Conservation (phyloP, 176 grass and related monocot species). For the Aegilops umbellulata region DNA sequence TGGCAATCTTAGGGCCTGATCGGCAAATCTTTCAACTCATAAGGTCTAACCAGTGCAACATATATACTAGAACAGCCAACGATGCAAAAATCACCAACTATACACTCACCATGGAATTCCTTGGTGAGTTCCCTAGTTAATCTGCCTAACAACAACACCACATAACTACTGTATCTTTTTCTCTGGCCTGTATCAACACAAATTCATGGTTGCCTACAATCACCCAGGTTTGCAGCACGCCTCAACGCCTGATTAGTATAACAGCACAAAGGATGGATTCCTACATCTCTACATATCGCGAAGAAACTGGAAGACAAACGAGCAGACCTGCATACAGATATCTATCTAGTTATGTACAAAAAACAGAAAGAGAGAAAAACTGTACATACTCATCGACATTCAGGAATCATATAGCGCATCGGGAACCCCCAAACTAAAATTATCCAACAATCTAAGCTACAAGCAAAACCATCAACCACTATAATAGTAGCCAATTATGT, state of each 20-base stretch:
- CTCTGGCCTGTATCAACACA: not conserved
- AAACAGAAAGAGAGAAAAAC: not conserved
- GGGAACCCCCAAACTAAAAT: not conserved
- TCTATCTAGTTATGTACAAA: not conserved
- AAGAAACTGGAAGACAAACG: not conserved
- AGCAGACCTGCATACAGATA: not conserved
- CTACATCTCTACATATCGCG: not conserved
- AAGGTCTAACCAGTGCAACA: not conserved
- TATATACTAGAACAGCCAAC: not conserved
- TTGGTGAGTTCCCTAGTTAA: not conserved
- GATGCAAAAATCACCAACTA: not conserved
- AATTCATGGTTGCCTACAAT: not conserved
- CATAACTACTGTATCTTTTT: not conserved
- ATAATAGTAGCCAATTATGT: not conserved
- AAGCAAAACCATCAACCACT: not conserved
- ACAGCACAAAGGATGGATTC: not conserved
- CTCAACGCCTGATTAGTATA: not conserved
- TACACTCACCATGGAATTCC: not conserved
- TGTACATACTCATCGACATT: not conserved
- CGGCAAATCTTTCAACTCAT: not conserved
- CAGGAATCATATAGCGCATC: not conserved
- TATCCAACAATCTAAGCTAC: not conserved
- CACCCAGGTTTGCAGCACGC: not conserved
- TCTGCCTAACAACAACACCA: not conserved
- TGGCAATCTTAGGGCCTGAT: not conserved